A percentile compares a stretch with the other conserved stretches of the same genome.
phyloP scores from a whole-genome alignment of 805 yeast genomes.

The Tetrapisispora nanseiensis region DNA sequence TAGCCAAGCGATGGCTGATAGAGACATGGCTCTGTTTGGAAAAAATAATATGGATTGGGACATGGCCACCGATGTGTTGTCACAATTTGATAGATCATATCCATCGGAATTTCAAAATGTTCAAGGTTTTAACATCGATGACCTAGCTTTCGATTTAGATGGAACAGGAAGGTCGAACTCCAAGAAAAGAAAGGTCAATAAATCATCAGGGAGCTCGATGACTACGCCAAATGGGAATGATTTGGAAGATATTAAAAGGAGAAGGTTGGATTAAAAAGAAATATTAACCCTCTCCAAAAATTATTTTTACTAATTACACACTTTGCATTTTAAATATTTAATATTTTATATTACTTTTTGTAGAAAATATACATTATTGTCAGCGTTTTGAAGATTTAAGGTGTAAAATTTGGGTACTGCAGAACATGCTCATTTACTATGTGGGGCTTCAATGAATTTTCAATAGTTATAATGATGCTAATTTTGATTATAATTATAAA shows the following conservation, averaged over 20 bases:
- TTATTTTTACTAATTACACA: background rate
- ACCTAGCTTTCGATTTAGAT: slow-evolving; percentile 29
- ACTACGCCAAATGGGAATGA: slow-evolving; percentile 29
- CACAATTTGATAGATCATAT: slow-evolving; percentile 26
- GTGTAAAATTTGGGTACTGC: too few species aligned
- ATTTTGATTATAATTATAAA: background rate
- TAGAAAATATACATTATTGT: background rate
- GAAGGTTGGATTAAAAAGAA: slow-evolving; percentile 22
- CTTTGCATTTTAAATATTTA: background rate
- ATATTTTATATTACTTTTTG: background rate
- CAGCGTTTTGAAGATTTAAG: too few species aligned
- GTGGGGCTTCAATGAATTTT: background rate
- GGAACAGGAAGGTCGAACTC: slow-evolving; percentile 23
- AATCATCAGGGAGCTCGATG: slow-evolving; percentile 28
- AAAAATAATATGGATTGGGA: slow-evolving; percentile 26
- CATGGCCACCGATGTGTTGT: slow-evolving; percentile 22
- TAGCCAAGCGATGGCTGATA: slow-evolving; percentile 15
- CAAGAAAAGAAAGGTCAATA: slow-evolving; percentile 23
- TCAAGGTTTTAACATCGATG: slow-evolving; percentile 25
- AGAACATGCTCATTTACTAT: too few species aligned
- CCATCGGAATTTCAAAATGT: slow-evolving; percentile 27
- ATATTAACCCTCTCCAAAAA: background rate
- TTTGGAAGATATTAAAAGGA: slow-evolving; percentile 24
- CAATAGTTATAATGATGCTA: too few species aligned
- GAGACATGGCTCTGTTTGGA: slow-evolving; percentile 21